Evolutionary conservation across 2,329 filamentous ascomycete genomes (phyloP).

Genomic region (Nannizziopsis barbatae): DNA sequence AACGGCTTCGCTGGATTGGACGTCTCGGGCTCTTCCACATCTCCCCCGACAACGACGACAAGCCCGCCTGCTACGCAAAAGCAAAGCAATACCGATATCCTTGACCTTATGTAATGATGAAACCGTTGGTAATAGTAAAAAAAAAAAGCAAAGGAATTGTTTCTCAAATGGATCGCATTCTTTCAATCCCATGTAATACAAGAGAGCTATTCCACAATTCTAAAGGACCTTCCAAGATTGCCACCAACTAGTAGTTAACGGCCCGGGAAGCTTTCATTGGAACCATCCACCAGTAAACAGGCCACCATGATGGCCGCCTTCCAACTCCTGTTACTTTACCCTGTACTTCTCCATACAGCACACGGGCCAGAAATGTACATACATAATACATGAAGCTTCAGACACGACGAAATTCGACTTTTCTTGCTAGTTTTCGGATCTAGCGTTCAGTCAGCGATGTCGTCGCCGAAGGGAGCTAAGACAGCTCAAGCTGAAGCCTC

Average conservation of each 20-base stretch:
- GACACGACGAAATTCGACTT: too few species aligned
- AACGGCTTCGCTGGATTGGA: conserved; percentile 77
- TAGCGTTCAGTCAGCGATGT: background rate
- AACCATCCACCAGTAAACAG: background rate
- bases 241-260: too few species aligned
- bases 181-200: too few species aligned
- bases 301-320: background rate
- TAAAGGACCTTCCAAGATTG: too few species aligned
- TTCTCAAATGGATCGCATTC: background rate
- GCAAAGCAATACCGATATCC: conserved; percentile 46
- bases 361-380: too few species aligned
- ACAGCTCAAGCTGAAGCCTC: background rate
- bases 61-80: conserved; percentile 21
- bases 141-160: background rate
- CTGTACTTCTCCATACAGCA: too few species aligned
- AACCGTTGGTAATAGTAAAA: background rate
- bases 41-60: conserved; percentile 17
- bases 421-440: too few species aligned
- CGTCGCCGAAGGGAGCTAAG: background rate
- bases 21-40: conserved; percentile 45
- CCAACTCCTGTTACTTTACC: background rate
- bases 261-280: too few species aligned
- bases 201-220: too few species aligned
- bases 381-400: too few species aligned
- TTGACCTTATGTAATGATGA: conserved; percentile 42